Percentiles rank a stretch among this genome's conserved stretches.
Conservation (phyloP, 1,139 yeast species). For the Protomyces lactucae-debilis region DNA sequence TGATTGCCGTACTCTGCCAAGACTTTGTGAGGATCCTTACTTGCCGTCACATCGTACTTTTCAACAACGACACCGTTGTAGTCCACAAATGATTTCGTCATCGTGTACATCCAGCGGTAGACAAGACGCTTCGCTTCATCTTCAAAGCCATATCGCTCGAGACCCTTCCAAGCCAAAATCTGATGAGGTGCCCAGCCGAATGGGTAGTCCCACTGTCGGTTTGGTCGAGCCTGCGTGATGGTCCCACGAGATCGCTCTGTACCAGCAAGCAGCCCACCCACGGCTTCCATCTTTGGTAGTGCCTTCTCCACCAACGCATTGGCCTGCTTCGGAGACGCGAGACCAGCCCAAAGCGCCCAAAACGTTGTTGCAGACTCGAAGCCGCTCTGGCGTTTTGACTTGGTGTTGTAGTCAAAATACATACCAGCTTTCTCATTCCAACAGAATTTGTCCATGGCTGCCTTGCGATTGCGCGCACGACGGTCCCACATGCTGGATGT, state of each 20-base stretch:
- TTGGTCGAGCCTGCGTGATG: conserved; percentile 64
- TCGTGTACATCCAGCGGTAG: conserved; percentile 82
- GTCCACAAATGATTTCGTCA: conserved; percentile 89
- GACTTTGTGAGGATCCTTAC: conserved; percentile 82
- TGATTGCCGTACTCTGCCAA: conserved; percentile 97
- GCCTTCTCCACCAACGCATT: conserved; percentile 53
- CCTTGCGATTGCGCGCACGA: conserved; percentile 53
- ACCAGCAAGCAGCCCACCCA: conserved; percentile 88
- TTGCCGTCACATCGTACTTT: conserved; percentile 83
- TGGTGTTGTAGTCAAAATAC: conserved; percentile 79
- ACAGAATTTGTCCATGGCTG: conserved; percentile 59
- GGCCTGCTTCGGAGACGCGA: conserved; percentile 74
- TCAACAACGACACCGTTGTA: conserved; percentile 95
- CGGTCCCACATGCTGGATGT: conserved; percentile 56
- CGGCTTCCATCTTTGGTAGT: conserved; percentile 69
- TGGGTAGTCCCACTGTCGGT: conserved; percentile 97
- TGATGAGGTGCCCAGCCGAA: conserved; percentile 99
- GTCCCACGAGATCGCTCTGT: conserved; percentile 72
- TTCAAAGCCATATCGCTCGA: conserved; percentile 64
- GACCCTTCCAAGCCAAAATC: conserved; percentile 87
- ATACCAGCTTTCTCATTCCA: conserved; percentile 82
- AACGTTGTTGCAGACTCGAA: conserved; percentile 87
- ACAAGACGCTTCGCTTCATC: conserved; percentile 66
- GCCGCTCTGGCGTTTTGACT: conserved; percentile 50
- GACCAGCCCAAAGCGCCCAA: conserved; percentile 88